Percentiles rank a stretch among this genome's conserved stretches.
phyloP scores from a whole-genome alignment of 257 asterid genomes.

The Oldenlandia corymbosa region DNA sequence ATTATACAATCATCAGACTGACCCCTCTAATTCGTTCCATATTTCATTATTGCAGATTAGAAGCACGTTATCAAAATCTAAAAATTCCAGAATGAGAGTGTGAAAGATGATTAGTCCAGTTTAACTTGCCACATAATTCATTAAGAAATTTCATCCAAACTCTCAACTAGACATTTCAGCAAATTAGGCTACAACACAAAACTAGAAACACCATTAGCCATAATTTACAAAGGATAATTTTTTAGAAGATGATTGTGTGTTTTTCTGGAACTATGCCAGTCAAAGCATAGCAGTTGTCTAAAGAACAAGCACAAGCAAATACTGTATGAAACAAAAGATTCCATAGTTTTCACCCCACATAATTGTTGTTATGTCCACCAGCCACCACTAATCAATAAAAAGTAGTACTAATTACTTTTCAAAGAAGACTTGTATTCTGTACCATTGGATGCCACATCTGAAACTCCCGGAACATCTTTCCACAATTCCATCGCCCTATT shows the following conservation, averaged over 20 bases:
- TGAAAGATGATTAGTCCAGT: too few relatives aligned
- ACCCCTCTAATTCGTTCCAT: neutral
- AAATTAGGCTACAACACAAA: too few relatives aligned
- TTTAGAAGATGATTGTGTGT: too few relatives aligned
- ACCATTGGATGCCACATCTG: slow-evolving; percentile 31
- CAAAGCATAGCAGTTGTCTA: too few relatives aligned
- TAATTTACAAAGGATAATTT: too few relatives aligned
- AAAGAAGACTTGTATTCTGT: slow-evolving; percentile 36
- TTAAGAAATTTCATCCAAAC: too few relatives aligned
- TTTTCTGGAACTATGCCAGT: too few relatives aligned
- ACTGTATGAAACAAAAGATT: too few relatives aligned
- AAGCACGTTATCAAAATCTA: neutral
- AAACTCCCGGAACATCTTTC: slow-evolving; percentile 45
- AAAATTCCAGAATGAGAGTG: neutral
- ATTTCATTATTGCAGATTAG: neutral
- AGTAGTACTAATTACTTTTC: slow-evolving; percentile 35
- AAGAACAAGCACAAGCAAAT: too few relatives aligned
- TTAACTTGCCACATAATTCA: too few relatives aligned
- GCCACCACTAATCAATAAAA: neutral
- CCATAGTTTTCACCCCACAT: neutral
- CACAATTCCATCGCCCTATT: slow-evolving; percentile 66
- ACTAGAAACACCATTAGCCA: too few relatives aligned
- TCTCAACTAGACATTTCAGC: too few relatives aligned
- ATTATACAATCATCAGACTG: neutral
- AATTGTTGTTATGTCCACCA: neutral